phyloP scores from a whole-genome alignment of 2,329 filamentous ascomycete species.

The Immersiporthe knoxdaviesiana region DNA sequence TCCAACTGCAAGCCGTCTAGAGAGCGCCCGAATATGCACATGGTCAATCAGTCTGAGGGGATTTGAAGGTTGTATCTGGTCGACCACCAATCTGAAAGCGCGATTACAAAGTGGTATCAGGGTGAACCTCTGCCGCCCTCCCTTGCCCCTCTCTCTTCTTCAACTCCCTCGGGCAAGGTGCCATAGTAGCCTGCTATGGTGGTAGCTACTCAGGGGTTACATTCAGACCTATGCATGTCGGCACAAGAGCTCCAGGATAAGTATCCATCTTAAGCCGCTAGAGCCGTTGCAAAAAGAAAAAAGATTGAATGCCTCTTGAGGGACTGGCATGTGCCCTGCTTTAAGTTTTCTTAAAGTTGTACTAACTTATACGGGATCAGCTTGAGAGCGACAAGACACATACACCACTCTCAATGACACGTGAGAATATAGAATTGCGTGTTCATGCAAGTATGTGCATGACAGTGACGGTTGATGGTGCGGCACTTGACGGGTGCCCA shows the following conservation, averaged over 20 bases:
- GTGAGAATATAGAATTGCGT: background rate
- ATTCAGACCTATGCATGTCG: background rate
- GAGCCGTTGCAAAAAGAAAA: background rate
- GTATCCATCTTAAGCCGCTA: background rate
- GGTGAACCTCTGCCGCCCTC: background rate
- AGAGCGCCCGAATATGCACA: background rate
- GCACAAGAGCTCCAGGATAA: background rate
- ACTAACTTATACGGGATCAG: background rate
- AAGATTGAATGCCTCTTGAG: background rate
- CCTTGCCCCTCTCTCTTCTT: background rate
- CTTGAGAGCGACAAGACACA: background rate
- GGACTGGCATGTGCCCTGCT: background rate
- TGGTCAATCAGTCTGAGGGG: background rate
- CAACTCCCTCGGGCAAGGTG: background rate
- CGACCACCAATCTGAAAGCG: background rate
- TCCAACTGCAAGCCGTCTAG: background rate
- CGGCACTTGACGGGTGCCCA: background rate
- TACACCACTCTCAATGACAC: background rate
- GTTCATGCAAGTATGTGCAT: background rate
- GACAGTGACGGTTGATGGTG: background rate
- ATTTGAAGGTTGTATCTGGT: background rate
- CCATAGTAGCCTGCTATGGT: background rate
- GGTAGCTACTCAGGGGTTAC: background rate
- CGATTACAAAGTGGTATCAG: background rate
- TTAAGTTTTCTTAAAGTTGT: background rate